Base-by-base conservation (phyloP, 257 asterid species). In the Nemophila menziesii region DNA sequence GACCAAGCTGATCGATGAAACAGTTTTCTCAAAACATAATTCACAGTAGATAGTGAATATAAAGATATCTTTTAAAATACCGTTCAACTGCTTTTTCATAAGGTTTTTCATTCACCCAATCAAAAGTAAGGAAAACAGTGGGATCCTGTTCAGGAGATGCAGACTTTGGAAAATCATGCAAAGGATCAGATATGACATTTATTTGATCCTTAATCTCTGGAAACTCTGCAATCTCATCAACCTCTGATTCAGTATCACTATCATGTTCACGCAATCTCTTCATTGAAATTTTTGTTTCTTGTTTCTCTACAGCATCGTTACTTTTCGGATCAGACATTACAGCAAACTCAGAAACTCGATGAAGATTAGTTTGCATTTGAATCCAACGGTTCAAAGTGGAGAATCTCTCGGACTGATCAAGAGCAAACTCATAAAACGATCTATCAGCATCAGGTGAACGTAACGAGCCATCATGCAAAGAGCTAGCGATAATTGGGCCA, bases 341-440 rank as follows among this genome's bases (percentile, higher is more conserved):
- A 48, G 98, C 90, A 68, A 84, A 80, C 69, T 84, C 98, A 10
- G 92, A 80, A 64, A 89, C 78, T 63, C 92, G 81, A 60, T 89
- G 98, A 59, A 84, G 95, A 66, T 84, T 89, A 51, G 86, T 84
- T 69, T 89, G 98, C 92, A 89, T 66, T 72, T 84, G 95, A 50
- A 84, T 89, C 98, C 98, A 89, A 58, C 95, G 92, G 56, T 89
- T 84, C 80, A 89, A 66, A 56, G 95, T 78, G 36, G 98, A 93
- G 56, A 80, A 89, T 80, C 98, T 80, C 84, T 89, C 98, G 27
- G 98, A 84, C 55, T 84, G 90, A 56, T 89, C 98, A 58, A 89
- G 86, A 58, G 95, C 82, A 76, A 78, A 84, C 67, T 89, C 98
- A 54, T 69, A 89, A 58, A 84, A 89, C 37, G 71, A 53, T 59